phyloP scores from a whole-genome alignment of 2,329 filamentous ascomycete species.

The Lasiodiplodia gonubiensis region DNA sequence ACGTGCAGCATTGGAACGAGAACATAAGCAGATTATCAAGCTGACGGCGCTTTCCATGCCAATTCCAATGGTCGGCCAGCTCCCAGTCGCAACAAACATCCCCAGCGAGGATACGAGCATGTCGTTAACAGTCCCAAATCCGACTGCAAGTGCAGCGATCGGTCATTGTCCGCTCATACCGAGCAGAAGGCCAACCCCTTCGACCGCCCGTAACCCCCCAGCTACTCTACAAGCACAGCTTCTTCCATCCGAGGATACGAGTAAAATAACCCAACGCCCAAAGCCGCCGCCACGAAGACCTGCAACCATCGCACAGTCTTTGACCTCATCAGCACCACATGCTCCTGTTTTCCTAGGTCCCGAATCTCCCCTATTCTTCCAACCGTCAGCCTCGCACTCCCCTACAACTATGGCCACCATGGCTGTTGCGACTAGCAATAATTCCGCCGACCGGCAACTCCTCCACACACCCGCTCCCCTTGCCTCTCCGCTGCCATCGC shows the following conservation, averaged over 20 bases:
- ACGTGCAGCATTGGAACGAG: not conserved
- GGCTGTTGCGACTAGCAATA: not conserved
- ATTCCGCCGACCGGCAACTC: not conserved
- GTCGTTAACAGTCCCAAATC: not conserved
- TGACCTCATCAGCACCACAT: not conserved
- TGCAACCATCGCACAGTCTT: not conserved
- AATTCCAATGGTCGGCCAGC: not conserved
- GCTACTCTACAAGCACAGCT: no score
- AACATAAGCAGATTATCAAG: not conserved
- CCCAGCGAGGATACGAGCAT: not conserved
- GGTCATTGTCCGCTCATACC: not conserved
- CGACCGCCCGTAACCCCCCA: not conserved
- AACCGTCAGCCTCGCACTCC: not conserved
- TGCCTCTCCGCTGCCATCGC: conserved; percentile 1
- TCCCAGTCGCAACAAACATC: not conserved
- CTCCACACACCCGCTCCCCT: not conserved
- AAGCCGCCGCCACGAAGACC: not conserved
- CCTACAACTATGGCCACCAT: not conserved
- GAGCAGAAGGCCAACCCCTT: not conserved
- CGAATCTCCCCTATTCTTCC: not conserved
- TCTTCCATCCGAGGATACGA: not conserved
- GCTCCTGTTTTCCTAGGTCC: not conserved
- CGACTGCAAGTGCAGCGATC: not conserved
- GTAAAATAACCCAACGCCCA: not conserved
- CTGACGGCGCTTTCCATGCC: not conserved